These are phyloP conservation scores for Suhomyces canberraensis DNA, from an alignment of 805 yeast genomes.

Conservation along the genomic window DNA sequence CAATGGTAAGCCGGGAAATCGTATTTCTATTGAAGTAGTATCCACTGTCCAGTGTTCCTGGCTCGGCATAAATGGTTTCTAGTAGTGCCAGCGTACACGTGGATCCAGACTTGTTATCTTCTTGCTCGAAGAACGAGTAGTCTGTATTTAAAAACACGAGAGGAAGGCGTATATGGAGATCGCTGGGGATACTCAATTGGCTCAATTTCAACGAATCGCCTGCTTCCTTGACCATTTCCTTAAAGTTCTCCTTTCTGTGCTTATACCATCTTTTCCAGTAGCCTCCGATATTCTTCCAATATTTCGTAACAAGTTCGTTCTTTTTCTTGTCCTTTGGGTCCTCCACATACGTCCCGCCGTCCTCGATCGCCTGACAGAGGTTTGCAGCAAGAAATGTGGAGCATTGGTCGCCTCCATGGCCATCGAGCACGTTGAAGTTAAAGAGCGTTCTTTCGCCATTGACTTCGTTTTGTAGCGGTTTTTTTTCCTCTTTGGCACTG, in stretches of 20 bases:
- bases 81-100: constrained; percentile 68
- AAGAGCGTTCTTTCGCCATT: constrained; percentile 34
- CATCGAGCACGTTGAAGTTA: constrained; percentile 80
- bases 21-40: constrained; percentile 66
- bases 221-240: constrained; percentile 19
- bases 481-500: too few relatives aligned
- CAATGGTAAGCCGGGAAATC: constrained; percentile 65
- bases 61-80: constrained; percentile 42
- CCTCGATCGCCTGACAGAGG: constrained; percentile 54
- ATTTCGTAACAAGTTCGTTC: constrained; percentile 48
- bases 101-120: constrained; percentile 53
- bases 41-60: constrained; percentile 28
- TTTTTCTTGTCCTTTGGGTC: constrained; percentile 25
- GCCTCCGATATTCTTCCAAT: constrained; percentile 62
- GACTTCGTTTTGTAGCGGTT: too few relatives aligned
- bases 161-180: constrained; percentile 58
- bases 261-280: constrained; percentile 82
- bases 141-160: constrained; percentile 66
- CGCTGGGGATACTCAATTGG: constrained; percentile 38
- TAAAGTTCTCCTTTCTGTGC: constrained; percentile 36
- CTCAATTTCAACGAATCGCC: constrained; percentile 16
- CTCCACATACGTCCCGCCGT: constrained; percentile 23
- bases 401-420: constrained; percentile 89
- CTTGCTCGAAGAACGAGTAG: constrained; percentile 47
- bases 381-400: constrained; percentile 54